phyloP scores from a whole-genome alignment of 1,284 basidiomycete genomes.

The Agroathelia rolfsii region DNA sequence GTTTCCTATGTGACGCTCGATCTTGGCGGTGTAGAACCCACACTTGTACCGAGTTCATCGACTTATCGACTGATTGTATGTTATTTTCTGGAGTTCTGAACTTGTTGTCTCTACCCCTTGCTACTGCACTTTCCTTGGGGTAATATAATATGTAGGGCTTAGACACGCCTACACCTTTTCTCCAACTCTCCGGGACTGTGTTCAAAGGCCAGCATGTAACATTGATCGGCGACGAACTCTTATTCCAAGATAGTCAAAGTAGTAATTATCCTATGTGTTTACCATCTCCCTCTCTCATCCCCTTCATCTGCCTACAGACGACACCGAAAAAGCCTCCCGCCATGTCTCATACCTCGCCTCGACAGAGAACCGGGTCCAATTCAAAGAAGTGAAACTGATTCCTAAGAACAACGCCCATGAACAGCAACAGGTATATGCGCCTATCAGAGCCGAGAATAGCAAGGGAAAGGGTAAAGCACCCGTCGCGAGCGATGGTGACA shows the following conservation, averaged over 20 bases:
- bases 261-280: conserved; percentile 5
- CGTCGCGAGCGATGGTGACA: too few species aligned
- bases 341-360: conserved; percentile 41
- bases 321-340: conserved; percentile 34
- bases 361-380: conserved; percentile 53
- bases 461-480: too few species aligned
- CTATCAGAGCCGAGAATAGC: too few species aligned
- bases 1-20: conserved; percentile 63
- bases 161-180: conserved; percentile 61
- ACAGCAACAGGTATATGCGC: too few species aligned
- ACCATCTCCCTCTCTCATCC: conserved; percentile 1
- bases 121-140: background rate
- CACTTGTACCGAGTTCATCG: conserved; percentile 56
- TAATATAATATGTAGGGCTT: conserved; percentile 40
- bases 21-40: conserved; percentile 60
- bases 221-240: conserved; percentile 60
- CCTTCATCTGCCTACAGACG: conserved; percentile 23
- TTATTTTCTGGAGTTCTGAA: too few species aligned
- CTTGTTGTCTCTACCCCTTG: too few species aligned
- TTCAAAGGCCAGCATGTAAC: conserved; percentile 57
- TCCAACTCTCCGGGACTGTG: conserved; percentile 65
- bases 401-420: too few species aligned
- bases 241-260: conserved; percentile 62
- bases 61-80: conserved; percentile 65
- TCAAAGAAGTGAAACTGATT: conserved; percentile 48